phyloP scores from a whole-genome alignment of 2,329 filamentous ascomycete species.

The Sordariomycetes sp. region DNA sequence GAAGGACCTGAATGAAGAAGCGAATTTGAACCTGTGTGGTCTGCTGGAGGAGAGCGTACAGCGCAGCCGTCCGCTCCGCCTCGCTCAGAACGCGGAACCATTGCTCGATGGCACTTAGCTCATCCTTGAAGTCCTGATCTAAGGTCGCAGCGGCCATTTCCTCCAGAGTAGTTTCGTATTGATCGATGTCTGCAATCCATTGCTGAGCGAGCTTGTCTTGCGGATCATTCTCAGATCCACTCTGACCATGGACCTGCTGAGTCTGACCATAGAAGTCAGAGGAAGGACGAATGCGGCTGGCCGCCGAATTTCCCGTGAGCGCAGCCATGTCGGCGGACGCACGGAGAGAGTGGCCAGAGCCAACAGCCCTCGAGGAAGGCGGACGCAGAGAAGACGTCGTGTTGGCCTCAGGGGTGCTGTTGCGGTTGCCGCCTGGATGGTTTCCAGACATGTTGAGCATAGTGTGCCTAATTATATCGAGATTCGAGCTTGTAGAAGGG shows the following conservation, averaged over 20 bases:
- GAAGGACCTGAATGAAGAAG: slow-evolving; percentile 97
- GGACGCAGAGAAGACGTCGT: slow-evolving; percentile 76
- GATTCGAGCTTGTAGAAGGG: no score
- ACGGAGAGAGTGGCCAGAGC: slow-evolving; percentile 75
- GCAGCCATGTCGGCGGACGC: slow-evolving; percentile 94
- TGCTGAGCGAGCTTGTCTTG: slow-evolving; percentile 93
- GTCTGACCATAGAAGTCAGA: slow-evolving; percentile 88
- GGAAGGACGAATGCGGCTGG: slow-evolving; percentile 80
- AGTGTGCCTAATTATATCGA: slow-evolving; percentile 17
- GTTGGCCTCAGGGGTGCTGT: slow-evolving; percentile 90
- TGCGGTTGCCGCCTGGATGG: slow-evolving; percentile 72
- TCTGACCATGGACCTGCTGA: slow-evolving; percentile 58
- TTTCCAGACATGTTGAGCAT: slow-evolving; percentile 60
- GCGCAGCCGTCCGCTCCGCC: slow-evolving; percentile 86
- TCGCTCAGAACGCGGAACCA: slow-evolving; percentile 98
- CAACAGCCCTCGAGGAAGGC: slow-evolving; percentile 68
- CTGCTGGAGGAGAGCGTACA: slow-evolving; percentile 94
- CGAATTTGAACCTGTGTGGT: slow-evolving; percentile 98
- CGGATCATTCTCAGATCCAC: slow-evolving; percentile 64
- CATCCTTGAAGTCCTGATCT: slow-evolving; percentile 99
- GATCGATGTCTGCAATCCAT: slow-evolving; percentile 98
- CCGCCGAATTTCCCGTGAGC: slow-evolving; percentile 56
- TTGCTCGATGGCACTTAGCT: slow-evolving; percentile 96
- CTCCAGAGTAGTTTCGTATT: slow-evolving; percentile 96
- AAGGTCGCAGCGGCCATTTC: slow-evolving; percentile 99